Base-by-base conservation (phyloP, 192 early-diverging fungal genomes). In the Coemansia sp. region DNA sequence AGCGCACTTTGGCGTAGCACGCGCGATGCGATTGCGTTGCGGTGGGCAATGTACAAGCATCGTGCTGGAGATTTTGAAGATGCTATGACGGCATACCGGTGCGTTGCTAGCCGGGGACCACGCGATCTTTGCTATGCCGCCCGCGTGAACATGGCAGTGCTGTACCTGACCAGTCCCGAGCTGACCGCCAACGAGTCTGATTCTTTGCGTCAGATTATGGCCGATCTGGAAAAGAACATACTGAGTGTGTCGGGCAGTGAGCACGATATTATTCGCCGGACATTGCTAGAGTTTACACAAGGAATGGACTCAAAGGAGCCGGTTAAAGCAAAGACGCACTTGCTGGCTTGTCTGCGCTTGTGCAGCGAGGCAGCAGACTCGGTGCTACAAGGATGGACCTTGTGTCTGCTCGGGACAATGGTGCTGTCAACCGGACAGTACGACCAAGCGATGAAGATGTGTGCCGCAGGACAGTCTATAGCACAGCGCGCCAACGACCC, bases 21-120 rank as follows among this genome's bases (percentile, higher is more conserved):
- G 44, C 63, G 75, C 22, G 70, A 78, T 31, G 67, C 66, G 5
- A 54, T 70, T 47, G 58, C 59, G 5, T 34, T 79, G 57, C 63
- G 71, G 20, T 79, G 76, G 76, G 76, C 76, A 10, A 79, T 79
- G 71, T 79, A 70, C 57, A 54, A 46, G 36, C 76, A 79, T 21
- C 76, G 76, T 25, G 40, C 50, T 2, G 76, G 76, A 4, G 67
- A 79, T 15, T 66, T 73, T 51, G 60, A n/a, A 2, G 63, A 62
- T 26, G 76, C 76, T 8, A 49, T 44, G 22, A 64, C 69, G 12
- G 60, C 67, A 8, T 79, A 79, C 34, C 64, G 26, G 11, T 78
- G 75, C 31, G 75, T 69, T 14, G 63, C 54, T 9, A 15, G 17
- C 2, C 61, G 57, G 4, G 64, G 37, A 14, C 15, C 66, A 0